These are phyloP conservation scores for Letharia columbiana DNA, from an alignment of 495 filamentous ascomycete genomes.

Conservation along the genomic window DNA sequence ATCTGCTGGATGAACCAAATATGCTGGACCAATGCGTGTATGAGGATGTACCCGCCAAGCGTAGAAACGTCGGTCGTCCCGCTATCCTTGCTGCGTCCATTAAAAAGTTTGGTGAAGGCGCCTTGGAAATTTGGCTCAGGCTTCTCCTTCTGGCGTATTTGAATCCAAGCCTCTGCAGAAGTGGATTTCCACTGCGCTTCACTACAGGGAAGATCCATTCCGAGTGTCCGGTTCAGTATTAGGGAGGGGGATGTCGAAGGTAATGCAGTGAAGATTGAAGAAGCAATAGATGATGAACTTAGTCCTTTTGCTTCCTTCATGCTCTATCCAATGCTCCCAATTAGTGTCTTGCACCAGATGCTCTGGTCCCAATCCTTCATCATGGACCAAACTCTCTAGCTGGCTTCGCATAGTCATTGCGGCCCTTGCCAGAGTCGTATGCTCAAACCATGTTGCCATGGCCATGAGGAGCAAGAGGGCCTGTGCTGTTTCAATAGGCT, in stretches of 20 bases:
- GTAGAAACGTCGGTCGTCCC: neutral
- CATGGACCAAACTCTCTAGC: neutral
- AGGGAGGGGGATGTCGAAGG: slow-evolving; percentile 6
- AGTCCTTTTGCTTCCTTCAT: slow-evolving; percentile 6
- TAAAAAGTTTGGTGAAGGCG: neutral
- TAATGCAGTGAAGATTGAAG: slow-evolving; percentile 5
- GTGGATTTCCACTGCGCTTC: slow-evolving; percentile 3
- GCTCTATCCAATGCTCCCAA: slow-evolving; percentile 2
- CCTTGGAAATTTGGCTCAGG: neutral
- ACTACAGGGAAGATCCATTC: slow-evolving; percentile 1
- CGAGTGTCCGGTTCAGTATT: neutral
- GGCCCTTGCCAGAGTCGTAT: neutral
- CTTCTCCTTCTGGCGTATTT: neutral
- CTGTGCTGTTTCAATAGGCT: slow-evolving; percentile 3
- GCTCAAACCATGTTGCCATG: slow-evolving; percentile 5
- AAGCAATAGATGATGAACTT: slow-evolving; percentile 7
- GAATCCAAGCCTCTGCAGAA: neutral
- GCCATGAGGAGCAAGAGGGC: slow-evolving; percentile 5
- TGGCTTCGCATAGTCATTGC: neutral
- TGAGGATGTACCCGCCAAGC: slow-evolving; percentile 5
- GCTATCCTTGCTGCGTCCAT: neutral
- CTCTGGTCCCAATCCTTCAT: neutral
- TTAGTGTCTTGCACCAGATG: neutral
- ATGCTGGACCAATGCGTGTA: slow-evolving; percentile 2
- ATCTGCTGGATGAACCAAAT: slow-evolving; percentile 2